These are phyloP conservation scores for Talaromyces pinophilus DNA, from an alignment of 2,329 filamentous ascomycete genomes.

Conservation along the genomic window DNA sequence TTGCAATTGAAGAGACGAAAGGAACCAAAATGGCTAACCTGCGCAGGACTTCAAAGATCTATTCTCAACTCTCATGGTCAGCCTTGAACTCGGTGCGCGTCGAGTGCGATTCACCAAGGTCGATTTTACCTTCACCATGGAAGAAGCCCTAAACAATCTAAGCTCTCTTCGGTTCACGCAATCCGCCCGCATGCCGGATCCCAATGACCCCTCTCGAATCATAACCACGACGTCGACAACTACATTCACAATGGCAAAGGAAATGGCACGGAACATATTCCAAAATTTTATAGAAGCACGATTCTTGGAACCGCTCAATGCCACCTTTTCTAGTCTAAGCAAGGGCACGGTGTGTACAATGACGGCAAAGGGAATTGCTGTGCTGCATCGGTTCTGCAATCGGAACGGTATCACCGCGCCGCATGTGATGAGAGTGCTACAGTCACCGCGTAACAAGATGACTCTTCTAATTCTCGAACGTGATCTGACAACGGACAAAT, in stretches of 20 bases:
- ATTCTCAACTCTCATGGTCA: conserved; percentile 93
- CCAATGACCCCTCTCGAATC: conserved; percentile 90
- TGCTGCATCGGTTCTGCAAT: conserved; percentile 87
- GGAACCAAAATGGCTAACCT: background rate
- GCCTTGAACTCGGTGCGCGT: conserved; percentile 82
- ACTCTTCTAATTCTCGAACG: conserved; percentile 88
- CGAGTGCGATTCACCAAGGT: conserved; percentile 86
- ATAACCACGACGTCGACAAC: conserved; percentile 98
- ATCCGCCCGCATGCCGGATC: conserved; percentile 97
- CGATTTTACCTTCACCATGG: conserved; percentile 91
- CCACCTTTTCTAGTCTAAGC: conserved; percentile 78
- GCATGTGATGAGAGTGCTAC: conserved; percentile 82
- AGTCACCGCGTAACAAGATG: conserved; percentile 72
- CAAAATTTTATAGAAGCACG: conserved; percentile 90
- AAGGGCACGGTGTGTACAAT: conserved; percentile 93
- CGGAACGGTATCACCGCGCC: conserved; percentile 93
- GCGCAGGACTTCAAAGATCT: conserved; percentile 95
- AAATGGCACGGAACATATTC: conserved; percentile 95
- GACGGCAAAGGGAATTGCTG: conserved; percentile 89
- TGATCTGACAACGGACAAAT: conserved; percentile 79
- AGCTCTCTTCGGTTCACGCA: conserved; percentile 97
- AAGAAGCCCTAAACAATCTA: conserved; percentile 97
- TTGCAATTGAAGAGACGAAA: background rate
- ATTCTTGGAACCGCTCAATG: conserved; percentile 91
- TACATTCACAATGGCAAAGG: conserved; percentile 98